A percentile compares a stretch with the other conserved stretches of the same genome.
These are phyloP conservation scores for Niveomyces coronatus DNA, from an alignment of 2,329 filamentous ascomycete species.

Conservation along the genomic window DNA sequence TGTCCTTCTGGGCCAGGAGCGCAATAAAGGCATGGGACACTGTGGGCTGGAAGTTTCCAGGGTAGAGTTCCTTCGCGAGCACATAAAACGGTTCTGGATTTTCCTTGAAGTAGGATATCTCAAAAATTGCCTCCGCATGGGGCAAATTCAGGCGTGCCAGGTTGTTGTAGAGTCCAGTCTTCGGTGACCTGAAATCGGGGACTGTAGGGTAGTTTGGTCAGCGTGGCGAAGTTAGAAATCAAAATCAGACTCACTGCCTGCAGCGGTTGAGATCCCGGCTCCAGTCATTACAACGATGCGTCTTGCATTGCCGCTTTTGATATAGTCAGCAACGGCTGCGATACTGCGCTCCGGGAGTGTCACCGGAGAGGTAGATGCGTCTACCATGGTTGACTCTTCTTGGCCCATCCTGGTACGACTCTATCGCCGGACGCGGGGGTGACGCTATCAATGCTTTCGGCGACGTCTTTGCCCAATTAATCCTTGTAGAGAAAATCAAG, in stretches of 20 bases:
- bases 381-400: conserved; percentile 57
- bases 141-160: conserved; percentile 77
- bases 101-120: conserved; percentile 76
- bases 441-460: conserved; percentile 24
- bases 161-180: conserved; percentile 89
- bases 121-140: conserved; percentile 87
- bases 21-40: conserved; percentile 83
- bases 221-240: background rate
- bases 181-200: conserved; percentile 88
- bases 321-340: conserved; percentile 67
- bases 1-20: conserved; percentile 66
- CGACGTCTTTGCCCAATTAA: conserved; percentile 26
- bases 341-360: conserved; percentile 61
- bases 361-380: conserved; percentile 51
- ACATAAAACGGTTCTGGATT: conserved; percentile 88
- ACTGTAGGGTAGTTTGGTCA: conserved; percentile 37
- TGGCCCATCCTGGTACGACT: conserved; percentile 65
- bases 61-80: conserved; percentile 84
- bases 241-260: conserved; percentile 41
- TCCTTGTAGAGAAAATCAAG: background rate
- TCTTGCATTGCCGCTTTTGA: conserved; percentile 56
- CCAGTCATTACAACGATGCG: conserved; percentile 83
- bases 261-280: conserved; percentile 74
- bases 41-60: conserved; percentile 79
- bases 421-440: conserved; percentile 23